A percentile compares a stretch with the other conserved stretches of the same genome.
Evolutionary conservation across 2,329 filamentous ascomycete genomes (phyloP).

Genomic region (Exophiala dermatitidis): DNA sequence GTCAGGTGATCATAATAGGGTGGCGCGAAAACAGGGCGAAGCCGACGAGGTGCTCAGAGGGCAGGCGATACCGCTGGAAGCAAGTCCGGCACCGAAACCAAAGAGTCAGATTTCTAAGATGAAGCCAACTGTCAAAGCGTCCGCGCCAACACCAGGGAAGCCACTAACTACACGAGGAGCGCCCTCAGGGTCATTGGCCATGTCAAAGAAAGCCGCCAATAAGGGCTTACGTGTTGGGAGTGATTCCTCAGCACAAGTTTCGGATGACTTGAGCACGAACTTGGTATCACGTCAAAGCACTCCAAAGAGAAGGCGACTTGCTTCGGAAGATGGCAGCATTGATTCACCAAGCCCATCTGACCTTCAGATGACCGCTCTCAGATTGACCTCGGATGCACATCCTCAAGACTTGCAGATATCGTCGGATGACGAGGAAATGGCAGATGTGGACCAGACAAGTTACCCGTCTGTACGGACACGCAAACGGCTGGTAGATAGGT

Average conservation of each 20-base stretch:
- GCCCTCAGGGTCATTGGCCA: not conserved
- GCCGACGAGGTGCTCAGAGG: not conserved
- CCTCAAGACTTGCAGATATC: slow-evolving; percentile 3
- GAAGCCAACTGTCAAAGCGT: not conserved
- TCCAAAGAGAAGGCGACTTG: slow-evolving; percentile 22
- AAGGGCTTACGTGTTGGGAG: slow-evolving; percentile 6
- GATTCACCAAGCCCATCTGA: slow-evolving; percentile 20
- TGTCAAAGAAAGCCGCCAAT: not conserved
- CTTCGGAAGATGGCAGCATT: not conserved
- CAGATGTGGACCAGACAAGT: not conserved
- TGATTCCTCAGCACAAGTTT: slow-evolving; percentile 9
- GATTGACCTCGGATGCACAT: slow-evolving; percentile 18
- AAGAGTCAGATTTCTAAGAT: not conserved
- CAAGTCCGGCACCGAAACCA: not conserved
- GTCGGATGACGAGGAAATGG: slow-evolving; percentile 16
- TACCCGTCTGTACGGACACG: slow-evolving; percentile 5
- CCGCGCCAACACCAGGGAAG: not conserved
- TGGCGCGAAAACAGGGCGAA: not conserved
- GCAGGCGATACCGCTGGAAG: not conserved
- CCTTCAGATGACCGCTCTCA: slow-evolving; percentile 19
- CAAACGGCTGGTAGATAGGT: slow-evolving; percentile 19
- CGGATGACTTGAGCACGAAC: slow-evolving; percentile 12
- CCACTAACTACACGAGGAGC: not conserved
- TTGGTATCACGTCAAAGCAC: slow-evolving; percentile 11
- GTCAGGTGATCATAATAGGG: not conserved